A percentile compares a stretch with the other conserved stretches of the same genome.
These are phyloP conservation scores for Dunaliella sp. DNA, from an alignment of 139 green algal genomes.

Conservation along the genomic window DNA sequence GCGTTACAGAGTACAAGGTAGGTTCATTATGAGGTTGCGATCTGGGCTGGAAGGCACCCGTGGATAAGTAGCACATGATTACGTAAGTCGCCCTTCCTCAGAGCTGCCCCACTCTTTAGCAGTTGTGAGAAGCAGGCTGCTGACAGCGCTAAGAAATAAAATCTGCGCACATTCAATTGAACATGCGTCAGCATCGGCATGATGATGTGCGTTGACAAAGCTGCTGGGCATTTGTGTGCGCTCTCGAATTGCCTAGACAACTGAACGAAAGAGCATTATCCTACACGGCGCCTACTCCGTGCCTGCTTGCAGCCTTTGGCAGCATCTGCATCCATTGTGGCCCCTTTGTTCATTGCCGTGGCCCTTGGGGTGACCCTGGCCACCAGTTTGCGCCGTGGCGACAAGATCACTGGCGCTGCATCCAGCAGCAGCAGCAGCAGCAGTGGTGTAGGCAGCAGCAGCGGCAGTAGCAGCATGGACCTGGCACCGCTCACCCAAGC, in stretches of 20 bases:
- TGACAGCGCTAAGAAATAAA: no score
- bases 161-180: no score
- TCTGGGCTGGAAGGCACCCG: no score
- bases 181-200: no score
- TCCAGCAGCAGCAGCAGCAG: not conserved
- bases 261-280: not conserved
- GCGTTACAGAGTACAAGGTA: not conserved
- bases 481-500: not conserved
- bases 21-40: no score
- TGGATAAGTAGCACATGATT: no score
- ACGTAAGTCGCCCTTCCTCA: no score
- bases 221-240: no score
- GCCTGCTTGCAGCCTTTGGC: not conserved
- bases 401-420: conserved; percentile 11
- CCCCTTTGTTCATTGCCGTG: not conserved
- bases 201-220: no score
- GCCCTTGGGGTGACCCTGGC: not conserved
- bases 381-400: not conserved
- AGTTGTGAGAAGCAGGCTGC: no score
- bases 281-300: no score
- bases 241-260: not conserved
- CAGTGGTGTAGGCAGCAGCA: not conserved
- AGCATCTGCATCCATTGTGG: not conserved
- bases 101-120: no score
- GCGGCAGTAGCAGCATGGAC: not conserved